Base-by-base conservation (phyloP, 768 basidiomycete genomes). In the Mycena galericulata region DNA sequence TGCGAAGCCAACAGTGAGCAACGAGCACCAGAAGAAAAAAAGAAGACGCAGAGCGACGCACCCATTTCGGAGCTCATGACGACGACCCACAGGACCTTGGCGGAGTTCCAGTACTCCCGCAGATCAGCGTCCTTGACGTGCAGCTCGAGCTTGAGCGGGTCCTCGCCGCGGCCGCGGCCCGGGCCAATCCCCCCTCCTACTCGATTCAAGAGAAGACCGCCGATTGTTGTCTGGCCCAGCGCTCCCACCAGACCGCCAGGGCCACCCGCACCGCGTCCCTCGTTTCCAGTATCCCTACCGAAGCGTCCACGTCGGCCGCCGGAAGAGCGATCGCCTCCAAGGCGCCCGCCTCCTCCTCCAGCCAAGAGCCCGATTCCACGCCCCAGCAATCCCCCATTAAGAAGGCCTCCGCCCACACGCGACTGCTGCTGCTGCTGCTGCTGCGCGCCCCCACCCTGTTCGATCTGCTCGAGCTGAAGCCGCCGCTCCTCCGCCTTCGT, bases 21-120 rank as follows among this genome's bases (percentile, higher is more conserved):
- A 46, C 32, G 12, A 51, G 20, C 12, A 9, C 26, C 17, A 26
- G 26, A 24, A 24, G 36, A 10, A 47, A 24, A 17, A 32, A 3
- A 56, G 24, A 26, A 24, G 53, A 51, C 30, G 32, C 11, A 8
- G 34, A 51, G 3, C 14, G 15, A 55, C 71, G 8, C 38, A 74
- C 71, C 75, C 27, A 72, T 58, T 7, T 74, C 71, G 24, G 69
- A 65, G 65, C 62, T 71, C 69, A 74, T 68, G 26, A 76, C 68
- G 17, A 76, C 75, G 34, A 76, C 62, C 75, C 75, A 76, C 12
- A 75, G 47, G 3, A 75, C 55, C 17, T 59, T 61, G 45, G 71
- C 55, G 40, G 71, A 68, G 30, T 65, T 30, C 68, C 72, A 70
- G 40, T 75, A 68, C 27, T 76, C 75, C 14, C 68, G 56, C n/a